Base-by-base conservation (phyloP, 202 grass and related monocot species). In the Brachypodium distachyon region DNA sequence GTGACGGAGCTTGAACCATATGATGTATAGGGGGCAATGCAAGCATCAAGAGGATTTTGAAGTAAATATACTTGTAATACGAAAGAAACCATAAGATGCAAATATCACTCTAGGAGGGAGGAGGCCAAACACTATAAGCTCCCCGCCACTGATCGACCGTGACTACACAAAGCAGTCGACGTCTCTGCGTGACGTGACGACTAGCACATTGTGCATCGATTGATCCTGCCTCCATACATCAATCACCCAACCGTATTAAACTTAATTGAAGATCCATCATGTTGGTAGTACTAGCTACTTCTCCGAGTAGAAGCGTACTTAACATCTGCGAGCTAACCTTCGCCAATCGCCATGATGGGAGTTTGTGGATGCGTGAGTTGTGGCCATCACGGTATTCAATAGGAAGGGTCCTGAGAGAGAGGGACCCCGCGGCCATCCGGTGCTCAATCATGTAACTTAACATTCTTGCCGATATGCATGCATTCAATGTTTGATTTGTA, bases 351-450 rank as follows among this genome's bases (percentile, higher is more conserved):
- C 71, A 88, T 84, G 55, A 88, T 72, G 81, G 72, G 19, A 37
- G 66, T 2, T n/a, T 63, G 76, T 43, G 39, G 70, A 88, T 42
- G 66, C 73, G 39, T 85, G 85, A 87, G 56, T 91, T 84, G 89
- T 85, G 85, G 17, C 72, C 82, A 87, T 91, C 89, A 82, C 36
- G 81, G 81, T 84, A 91, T 87, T 91, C 22, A 91, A 87, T 84
- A 51, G 23, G 14, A 37, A 25, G 76, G 80, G 65, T 17, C 64
- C 79, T 85, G 46, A 5, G 54, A 78, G 54, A 78, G 16, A 75
- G 34, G 69, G 79, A 70, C 82, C n/a, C n/a, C n/a, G n/a, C n/a
- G n/a, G n/a, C n/a, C n/a, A n/a, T n/a, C n/a, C n/a, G n/a, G 40
- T 13, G 37, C 63, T 76, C 83, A 84, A 87, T 87, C 88, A 91